phyloP scores from a whole-genome alignment of 169 alveolate species.

The Plasmodium gonderi region DNA sequence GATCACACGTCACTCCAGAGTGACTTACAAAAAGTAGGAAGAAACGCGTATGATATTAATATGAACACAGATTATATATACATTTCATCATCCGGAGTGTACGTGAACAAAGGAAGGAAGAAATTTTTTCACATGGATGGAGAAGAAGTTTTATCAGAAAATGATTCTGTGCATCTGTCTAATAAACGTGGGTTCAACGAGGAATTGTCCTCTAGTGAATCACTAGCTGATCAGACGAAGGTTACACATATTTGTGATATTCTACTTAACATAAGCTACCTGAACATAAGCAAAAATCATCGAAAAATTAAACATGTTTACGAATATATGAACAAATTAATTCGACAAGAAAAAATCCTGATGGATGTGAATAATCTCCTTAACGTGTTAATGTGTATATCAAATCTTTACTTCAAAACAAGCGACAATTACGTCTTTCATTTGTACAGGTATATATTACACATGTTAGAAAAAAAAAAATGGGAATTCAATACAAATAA shows the following conservation, averaged over 20 bases:
- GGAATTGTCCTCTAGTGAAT: not conserved
- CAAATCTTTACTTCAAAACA: conserved; percentile 41
- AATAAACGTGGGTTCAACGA: not conserved
- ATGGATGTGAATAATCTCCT: not conserved
- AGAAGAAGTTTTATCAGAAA: not conserved
- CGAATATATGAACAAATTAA: conserved; percentile 37
- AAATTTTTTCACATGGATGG: not conserved
- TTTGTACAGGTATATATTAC: conserved; percentile 13
- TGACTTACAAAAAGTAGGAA: not conserved
- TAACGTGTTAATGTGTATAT: conserved; percentile 22
- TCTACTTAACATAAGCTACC: conserved; percentile 38
- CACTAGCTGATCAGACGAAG: not conserved
- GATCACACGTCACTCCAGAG: too few relatives aligned
- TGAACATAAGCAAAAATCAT: conserved; percentile 56
- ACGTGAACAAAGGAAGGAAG: not conserved
- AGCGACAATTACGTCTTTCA: conserved; percentile 61
- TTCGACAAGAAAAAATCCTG: not conserved
- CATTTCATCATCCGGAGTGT: conserved; percentile 6
- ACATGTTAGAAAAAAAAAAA: conserved; percentile 5
- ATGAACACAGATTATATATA: conserved; percentile 49
- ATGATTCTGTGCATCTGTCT: not conserved
- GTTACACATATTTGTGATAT: conserved; percentile 23
- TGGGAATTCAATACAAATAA: conserved; percentile 23
- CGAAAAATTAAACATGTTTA: conserved; percentile 29
- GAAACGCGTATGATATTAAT: not conserved